Conservation (phyloP, 2,329 filamentous ascomycete genomes). For the Pseudogymnoascus sp. region DNA sequence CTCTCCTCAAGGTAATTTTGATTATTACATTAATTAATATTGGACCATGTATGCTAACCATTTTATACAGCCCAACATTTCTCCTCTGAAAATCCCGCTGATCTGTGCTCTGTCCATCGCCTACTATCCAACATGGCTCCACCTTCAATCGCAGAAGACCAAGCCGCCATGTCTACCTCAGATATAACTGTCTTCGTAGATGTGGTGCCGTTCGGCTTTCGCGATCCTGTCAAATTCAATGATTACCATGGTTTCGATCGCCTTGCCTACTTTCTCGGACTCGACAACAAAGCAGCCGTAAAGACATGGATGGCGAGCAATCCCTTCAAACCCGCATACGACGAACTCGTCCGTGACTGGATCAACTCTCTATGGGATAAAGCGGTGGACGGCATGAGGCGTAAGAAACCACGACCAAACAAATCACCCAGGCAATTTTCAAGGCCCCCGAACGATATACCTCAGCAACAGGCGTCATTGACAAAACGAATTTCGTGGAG, state of each 20-base stretch:
- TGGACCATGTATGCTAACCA: neutral
- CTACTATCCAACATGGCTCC: neutral
- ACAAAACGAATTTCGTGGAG: neutral
- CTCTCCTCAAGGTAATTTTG: neutral
- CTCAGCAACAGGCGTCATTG: neutral
- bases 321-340: neutral
- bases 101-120: neutral
- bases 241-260: neutral
- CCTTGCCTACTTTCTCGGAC: neutral
- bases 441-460: neutral
- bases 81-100: neutral
- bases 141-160: neutral
- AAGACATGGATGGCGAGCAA: neutral
- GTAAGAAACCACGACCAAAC: neutral
- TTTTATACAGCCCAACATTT: neutral
- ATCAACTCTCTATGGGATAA: neutral
- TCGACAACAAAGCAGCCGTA: neutral
- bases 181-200: neutral
- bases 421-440: neutral
- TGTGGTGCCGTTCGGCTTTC: neutral
- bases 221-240: neutral
- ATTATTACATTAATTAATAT: neutral
- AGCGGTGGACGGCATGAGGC: neutral
- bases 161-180: neutral
- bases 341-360: neutral